Percentiles rank a stretch among this genome's conserved stretches.
phyloP scores from a whole-genome alignment of 306 rosid genomes.

The Casuarina equisetifolia region DNA sequence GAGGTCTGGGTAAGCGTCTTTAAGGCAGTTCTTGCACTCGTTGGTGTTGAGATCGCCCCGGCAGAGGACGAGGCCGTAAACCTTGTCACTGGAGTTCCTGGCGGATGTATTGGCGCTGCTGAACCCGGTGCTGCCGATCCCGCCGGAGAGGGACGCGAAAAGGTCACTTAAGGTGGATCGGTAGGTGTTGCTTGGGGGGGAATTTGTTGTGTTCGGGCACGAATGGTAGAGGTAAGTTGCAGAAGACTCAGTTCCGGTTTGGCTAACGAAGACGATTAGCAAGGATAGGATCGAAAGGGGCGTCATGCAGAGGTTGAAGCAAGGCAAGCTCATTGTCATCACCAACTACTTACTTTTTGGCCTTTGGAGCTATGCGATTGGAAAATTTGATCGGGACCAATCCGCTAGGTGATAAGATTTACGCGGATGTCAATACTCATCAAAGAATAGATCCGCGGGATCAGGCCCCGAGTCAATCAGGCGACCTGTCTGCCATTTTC shows the following conservation, averaged over 20 bases:
- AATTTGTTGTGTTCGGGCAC: too few species aligned
- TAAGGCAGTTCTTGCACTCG: constrained; percentile 44
- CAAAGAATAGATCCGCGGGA: neutral
- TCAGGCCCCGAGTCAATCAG: too few species aligned
- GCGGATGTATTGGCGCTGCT: neutral
- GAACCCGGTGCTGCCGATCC: too few species aligned
- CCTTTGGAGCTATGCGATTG: neutral
- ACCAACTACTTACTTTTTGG: neutral
- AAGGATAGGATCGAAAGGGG: neutral
- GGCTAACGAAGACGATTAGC: neutral
- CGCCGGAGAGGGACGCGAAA: neutral
- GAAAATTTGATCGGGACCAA: too few species aligned
- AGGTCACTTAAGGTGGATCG: neutral
- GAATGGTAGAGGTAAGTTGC: too few species aligned
- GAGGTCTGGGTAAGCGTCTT: constrained; percentile 30
- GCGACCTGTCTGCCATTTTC: too few species aligned
- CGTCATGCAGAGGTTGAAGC: neutral
- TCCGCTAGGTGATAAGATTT: too few species aligned
- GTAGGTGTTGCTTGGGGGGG: too few species aligned
- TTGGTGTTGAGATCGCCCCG: constrained; percentile 29
- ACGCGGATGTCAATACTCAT: too few species aligned
- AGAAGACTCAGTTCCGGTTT: neutral
- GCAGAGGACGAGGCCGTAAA: too few species aligned
- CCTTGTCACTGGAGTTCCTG: too few species aligned
- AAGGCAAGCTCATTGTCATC: neutral